Conservation (phyloP, 176 grass and related monocot species). For the Triticum aestivum region DNA sequence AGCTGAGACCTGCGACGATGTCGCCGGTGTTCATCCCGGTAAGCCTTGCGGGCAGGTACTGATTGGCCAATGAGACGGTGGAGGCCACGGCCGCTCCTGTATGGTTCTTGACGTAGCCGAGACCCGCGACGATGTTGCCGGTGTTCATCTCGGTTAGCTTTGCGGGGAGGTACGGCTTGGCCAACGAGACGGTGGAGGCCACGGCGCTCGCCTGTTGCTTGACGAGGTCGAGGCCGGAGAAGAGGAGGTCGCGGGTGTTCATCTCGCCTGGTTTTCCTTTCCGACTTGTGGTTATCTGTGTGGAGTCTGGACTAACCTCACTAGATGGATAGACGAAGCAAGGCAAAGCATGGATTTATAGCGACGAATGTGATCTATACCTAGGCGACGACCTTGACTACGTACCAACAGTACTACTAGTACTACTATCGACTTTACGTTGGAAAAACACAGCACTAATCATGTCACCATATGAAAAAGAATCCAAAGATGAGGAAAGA, state of each 20-base stretch:
- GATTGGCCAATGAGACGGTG: background rate
- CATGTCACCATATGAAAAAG: background rate
- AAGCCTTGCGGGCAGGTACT: background rate
- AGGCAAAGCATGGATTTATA: background rate
- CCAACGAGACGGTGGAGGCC: background rate
- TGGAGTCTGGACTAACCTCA: background rate
- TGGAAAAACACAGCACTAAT: background rate
- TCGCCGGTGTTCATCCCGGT: background rate
- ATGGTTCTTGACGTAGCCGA: background rate
- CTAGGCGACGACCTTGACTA: too few species aligned
- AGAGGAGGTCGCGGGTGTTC: background rate
- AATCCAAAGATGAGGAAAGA: background rate
- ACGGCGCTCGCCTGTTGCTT: background rate
- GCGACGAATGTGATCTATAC: background rate
- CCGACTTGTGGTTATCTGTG: background rate
- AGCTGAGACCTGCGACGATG: background rate
- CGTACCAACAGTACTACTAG: too few species aligned
- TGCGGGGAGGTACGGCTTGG: background rate
- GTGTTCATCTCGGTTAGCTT: background rate
- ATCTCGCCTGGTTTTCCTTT: background rate
- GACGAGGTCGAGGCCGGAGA: background rate
- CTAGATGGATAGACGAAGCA: background rate
- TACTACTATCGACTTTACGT: too few species aligned
- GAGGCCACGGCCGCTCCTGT: background rate
- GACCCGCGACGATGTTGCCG: background rate